A percentile compares a stretch with the other conserved stretches of the same genome.
phyloP scores from a whole-genome alignment of 345 rosid genomes.

The Carallia brachiata region DNA sequence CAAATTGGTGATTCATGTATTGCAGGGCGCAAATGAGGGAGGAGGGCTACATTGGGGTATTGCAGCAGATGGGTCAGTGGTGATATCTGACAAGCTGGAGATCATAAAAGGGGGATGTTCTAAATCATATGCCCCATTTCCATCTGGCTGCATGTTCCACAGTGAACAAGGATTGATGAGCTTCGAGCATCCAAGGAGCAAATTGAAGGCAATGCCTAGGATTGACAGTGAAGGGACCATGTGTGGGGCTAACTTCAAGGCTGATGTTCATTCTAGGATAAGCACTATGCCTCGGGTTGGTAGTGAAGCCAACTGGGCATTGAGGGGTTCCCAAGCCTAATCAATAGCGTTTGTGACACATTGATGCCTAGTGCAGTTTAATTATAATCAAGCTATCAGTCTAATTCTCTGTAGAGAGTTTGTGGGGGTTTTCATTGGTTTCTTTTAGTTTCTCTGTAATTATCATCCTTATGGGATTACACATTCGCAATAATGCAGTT shows the following conservation, averaged over 20 bases:
- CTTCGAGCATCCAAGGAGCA: conserved; percentile 77
- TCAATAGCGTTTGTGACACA: neutral
- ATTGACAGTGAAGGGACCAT: conserved; percentile 82
- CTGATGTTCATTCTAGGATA: conserved; percentile 58
- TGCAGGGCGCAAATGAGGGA: conserved; percentile 74
- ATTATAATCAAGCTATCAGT: neutral
- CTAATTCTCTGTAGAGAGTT: neutral
- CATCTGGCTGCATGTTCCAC: conserved; percentile 81
- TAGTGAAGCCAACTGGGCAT: conserved; percentile 79
- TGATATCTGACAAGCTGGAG: conserved; percentile 73
- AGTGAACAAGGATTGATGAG: conserved; percentile 77
- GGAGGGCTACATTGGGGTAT: conserved; percentile 83
- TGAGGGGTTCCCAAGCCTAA: conserved; percentile 37
- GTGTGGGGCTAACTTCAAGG: conserved; percentile 90
- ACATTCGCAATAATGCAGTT: too few species aligned
- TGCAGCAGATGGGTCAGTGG: conserved; percentile 82
- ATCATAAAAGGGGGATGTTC: conserved; percentile 81
- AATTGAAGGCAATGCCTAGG: conserved; percentile 87
- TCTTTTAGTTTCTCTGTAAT: neutral
- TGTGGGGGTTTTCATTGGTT: neutral
- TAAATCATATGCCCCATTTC: conserved; percentile 95
- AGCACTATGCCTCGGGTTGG: conserved; percentile 77
- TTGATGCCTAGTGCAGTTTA: neutral
- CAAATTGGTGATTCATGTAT: neutral
- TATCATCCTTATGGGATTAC: too few species aligned